A percentile compares a stretch with the other conserved stretches of the same genome.
These are phyloP conservation scores for Zancudomyces culisetae DNA, from an alignment of 371 early-diverging fungal species.

Conservation along the genomic window DNA sequence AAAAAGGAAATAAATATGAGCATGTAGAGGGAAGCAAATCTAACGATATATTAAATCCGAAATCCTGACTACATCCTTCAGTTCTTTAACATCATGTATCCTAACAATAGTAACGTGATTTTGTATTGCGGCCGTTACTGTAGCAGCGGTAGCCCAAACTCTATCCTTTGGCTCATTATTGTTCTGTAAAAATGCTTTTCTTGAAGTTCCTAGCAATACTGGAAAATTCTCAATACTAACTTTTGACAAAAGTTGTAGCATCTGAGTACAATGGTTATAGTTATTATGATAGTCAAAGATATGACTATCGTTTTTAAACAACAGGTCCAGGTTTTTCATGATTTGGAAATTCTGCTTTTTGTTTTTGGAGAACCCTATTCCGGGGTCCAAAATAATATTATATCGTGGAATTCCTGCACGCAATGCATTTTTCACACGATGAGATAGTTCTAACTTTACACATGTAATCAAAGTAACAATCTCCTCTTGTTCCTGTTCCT, in stretches of 20 bases:
- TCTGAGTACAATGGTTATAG: not conserved
- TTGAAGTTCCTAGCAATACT: slow-evolving; percentile 62
- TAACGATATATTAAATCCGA: slow-evolving; percentile 56
- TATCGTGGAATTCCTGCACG: slow-evolving; percentile 70
- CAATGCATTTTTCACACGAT: slow-evolving; percentile 44
- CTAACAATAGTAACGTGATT: slow-evolving; percentile 72
- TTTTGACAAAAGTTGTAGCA: slow-evolving; percentile 17
- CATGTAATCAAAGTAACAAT: slow-evolving; percentile 40
- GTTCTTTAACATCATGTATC: slow-evolving; percentile 86
- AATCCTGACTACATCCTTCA: slow-evolving; percentile 69
- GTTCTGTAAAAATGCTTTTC: slow-evolving; percentile 73
- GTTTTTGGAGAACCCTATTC: slow-evolving; percentile 91
- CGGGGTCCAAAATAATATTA: slow-evolving; percentile 94
- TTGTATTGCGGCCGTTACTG: slow-evolving; percentile 70
- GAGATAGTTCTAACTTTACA: slow-evolving; percentile 46
- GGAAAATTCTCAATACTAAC: slow-evolving; percentile 53
- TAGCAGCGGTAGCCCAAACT: slow-evolving; percentile 85
- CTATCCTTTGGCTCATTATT: slow-evolving; percentile 48
- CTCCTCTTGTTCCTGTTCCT: too few species aligned
- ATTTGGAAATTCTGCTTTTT: slow-evolving; percentile 69
- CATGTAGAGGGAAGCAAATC: too few species aligned
- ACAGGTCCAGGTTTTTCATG: slow-evolving; percentile 42
- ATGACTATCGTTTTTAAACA: slow-evolving; percentile 27
- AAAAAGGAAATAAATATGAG: too few species aligned
- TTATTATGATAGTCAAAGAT: slow-evolving; percentile 11